Evolutionary conservation across 169 alveolate genomes (phyloP).

Genomic region (Eimeria nieschulzi): DNA sequence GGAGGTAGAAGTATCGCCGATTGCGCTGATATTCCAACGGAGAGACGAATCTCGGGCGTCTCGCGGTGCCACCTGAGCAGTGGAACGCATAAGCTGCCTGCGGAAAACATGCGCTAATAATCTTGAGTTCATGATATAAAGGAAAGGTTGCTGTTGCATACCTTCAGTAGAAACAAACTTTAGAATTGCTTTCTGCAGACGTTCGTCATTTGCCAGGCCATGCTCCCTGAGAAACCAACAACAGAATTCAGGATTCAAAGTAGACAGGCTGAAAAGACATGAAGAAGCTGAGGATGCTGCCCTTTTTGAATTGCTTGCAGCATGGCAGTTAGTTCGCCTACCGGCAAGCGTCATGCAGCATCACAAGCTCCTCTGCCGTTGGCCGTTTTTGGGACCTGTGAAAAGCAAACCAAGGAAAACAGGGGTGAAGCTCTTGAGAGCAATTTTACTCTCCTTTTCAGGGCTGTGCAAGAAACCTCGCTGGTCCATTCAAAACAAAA

Average conservation of each 20-base stretch:
- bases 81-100: too few relatives aligned
- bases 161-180: not conserved
- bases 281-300: not conserved
- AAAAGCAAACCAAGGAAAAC: too few relatives aligned
- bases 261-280: too few relatives aligned
- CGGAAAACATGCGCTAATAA: too few relatives aligned
- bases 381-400: slow-evolving; percentile 6
- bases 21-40: slow-evolving; percentile 52
- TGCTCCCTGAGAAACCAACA: not conserved
- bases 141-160: too few relatives aligned
- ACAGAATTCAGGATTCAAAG: too few relatives aligned
- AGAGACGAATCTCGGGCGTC: slow-evolving; percentile 21
- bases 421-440: too few relatives aligned
- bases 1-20: slow-evolving; percentile 39
- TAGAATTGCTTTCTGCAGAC: not conserved
- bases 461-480: too few relatives aligned
- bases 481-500: too few relatives aligned
- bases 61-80: slow-evolving; percentile 23
- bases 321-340: not conserved
- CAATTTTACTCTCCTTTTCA: too few relatives aligned
- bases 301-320: not conserved
- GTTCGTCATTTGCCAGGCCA: not conserved
- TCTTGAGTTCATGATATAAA: too few relatives aligned
- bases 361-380: slow-evolving; percentile 1
- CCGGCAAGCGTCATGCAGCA: not conserved